Conservation (phyloP, 345 rosid genomes). For the Rhodomyrtus tomentosa region DNA sequence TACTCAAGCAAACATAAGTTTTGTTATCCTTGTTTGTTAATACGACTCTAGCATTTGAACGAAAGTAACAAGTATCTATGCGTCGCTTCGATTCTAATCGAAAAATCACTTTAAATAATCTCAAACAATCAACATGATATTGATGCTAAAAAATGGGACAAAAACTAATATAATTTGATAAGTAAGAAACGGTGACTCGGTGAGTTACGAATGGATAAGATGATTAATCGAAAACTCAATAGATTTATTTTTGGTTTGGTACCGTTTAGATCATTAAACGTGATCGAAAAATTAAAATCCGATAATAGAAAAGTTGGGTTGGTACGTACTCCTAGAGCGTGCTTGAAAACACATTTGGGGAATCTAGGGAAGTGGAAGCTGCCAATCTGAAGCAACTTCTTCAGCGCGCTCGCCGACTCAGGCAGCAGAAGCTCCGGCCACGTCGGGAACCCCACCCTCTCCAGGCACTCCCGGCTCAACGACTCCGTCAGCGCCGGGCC, state of each 20-base stretch:
- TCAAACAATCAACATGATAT: neutral
- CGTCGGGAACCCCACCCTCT: conserved; percentile 12
- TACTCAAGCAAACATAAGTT: no score
- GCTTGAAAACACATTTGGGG: conserved; percentile 11
- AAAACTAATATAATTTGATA: neutral
- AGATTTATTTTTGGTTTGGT: neutral
- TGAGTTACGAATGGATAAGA: neutral
- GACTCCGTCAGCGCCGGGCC: conserved; percentile 28
- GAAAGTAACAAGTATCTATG: no score
- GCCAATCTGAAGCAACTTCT: neutral
- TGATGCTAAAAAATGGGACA: neutral
- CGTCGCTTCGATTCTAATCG: neutral
- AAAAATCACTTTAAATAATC: neutral
- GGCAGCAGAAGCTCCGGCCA: conserved; percentile 33
- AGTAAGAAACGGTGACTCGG: neutral
- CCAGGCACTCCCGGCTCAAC: neutral
- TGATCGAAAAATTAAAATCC: neutral
- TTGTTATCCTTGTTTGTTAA: no score
- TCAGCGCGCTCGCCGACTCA: conserved; percentile 1
- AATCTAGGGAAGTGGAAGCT: conserved; percentile 2
- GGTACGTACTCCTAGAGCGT: conserved; percentile 16
- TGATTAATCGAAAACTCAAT: neutral
- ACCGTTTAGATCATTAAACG: neutral
- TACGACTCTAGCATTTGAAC: no score
- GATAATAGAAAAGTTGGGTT: neutral